These are phyloP conservation scores for Escallonia rubra DNA, from an alignment of 129 eudicot species.

Conservation along the genomic window DNA sequence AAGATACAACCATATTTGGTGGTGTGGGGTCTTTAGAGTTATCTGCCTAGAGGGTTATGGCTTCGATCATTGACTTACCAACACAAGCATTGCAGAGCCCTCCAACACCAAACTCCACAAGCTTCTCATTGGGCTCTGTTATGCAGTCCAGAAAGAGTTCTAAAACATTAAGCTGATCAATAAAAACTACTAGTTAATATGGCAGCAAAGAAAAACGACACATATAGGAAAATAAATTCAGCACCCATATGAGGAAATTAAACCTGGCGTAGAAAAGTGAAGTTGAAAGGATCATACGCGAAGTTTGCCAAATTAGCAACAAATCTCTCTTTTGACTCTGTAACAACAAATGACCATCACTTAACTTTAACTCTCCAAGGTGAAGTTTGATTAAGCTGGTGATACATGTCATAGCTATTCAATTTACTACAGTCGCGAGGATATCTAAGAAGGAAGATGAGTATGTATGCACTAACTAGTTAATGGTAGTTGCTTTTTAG, in stretches of 20 bases:
- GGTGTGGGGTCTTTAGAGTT: too few species aligned
- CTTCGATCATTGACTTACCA: conserved; percentile 28
- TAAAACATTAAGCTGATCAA: conserved; percentile 68
- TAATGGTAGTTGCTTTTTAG: too few species aligned
- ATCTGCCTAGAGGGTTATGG: too few species aligned
- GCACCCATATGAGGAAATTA: not conserved
- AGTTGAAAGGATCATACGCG: conserved; percentile 94
- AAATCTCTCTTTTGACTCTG: conserved; percentile 75
- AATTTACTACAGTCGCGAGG: too few species aligned
- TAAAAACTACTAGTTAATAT: conserved; percentile 1
- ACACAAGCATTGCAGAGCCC: conserved; percentile 88
- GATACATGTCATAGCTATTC: too few species aligned
- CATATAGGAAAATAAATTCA: not conserved
- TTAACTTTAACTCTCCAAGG: not conserved
- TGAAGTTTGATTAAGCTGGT: too few species aligned
- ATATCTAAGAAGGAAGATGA: too few species aligned
- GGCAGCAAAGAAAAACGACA: not conserved
- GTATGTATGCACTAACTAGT: too few species aligned
- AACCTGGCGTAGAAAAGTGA: conserved; percentile 68
- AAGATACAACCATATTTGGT: too few species aligned
- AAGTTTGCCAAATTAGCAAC: conserved; percentile 92
- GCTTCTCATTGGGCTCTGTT: conserved; percentile 87
- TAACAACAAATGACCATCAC: conserved; percentile 7
- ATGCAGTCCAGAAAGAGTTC: conserved; percentile 96
- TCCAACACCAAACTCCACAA: conserved; percentile 84